Evolutionary conservation across 108 stramenopile genomes (phyloP).

Genomic region (Skeletonema grethae): DNA sequence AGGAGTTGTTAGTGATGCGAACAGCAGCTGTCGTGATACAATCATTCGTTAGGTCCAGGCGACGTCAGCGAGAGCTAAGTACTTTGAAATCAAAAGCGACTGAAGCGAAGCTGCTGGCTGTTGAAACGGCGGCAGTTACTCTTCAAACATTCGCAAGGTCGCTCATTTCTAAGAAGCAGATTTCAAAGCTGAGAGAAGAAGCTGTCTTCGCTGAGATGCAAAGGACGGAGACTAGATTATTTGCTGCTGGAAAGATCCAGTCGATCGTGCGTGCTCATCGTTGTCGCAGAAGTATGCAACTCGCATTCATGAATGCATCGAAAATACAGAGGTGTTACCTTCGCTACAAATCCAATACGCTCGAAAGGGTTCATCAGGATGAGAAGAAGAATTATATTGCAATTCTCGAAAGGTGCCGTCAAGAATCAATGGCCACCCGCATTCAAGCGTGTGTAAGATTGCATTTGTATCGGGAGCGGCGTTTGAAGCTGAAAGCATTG

Average conservation of each 20-base stretch:
- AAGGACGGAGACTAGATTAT: neutral
- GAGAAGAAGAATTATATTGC: neutral
- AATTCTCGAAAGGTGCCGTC: neutral
- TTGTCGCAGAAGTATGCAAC: neutral
- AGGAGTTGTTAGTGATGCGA: constrained; percentile 1
- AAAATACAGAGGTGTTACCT: constrained; percentile 5
- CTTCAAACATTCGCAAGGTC: neutral
- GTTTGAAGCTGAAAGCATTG: too few relatives aligned
- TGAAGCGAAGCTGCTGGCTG: neutral
- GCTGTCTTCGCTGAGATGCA: neutral
- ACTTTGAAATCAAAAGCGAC: neutral
- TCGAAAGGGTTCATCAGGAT: constrained; percentile 1
- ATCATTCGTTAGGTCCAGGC: neutral
- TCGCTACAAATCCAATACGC: neutral
- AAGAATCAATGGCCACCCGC: neutral
- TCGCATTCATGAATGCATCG: neutral
- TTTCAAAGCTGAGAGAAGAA: neutral
- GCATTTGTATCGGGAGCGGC: neutral
- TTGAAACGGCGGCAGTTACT: neutral
- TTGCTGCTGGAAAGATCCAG: neutral
- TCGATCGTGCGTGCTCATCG: neutral
- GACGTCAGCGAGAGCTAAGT: neutral
- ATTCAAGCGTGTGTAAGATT: constrained; percentile 10
- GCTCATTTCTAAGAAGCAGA: neutral
- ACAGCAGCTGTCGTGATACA: constrained; percentile 6